Percentiles rank a stretch among this genome's conserved stretches.
These are phyloP conservation scores for Tricladium varicosporioides DNA, from an alignment of 2,329 filamentous ascomycete genomes.

Conservation along the genomic window DNA sequence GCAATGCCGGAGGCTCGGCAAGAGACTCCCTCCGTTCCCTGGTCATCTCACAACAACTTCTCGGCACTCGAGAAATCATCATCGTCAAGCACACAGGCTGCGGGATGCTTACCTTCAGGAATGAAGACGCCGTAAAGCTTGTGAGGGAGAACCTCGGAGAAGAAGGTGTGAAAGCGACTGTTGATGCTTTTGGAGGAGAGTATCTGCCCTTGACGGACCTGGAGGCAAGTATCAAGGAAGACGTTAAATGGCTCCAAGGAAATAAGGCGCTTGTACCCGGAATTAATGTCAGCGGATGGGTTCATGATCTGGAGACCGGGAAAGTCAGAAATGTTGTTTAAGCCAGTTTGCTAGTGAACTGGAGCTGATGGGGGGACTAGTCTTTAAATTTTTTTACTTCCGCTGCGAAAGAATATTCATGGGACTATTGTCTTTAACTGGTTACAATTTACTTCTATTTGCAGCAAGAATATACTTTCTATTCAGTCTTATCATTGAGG, in stretches of 20 bases:
- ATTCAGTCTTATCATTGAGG: too few relatives aligned
- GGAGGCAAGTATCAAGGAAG: slow-evolving; percentile 61
- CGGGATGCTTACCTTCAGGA: slow-evolving; percentile 69
- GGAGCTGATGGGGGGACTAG: too few relatives aligned
- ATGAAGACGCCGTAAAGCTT: slow-evolving; percentile 51
- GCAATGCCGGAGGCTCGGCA: slow-evolving; percentile 68
- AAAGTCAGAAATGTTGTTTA: slow-evolving; percentile 47
- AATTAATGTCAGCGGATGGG: slow-evolving; percentile 66
- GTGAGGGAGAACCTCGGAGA: slow-evolving; percentile 57
- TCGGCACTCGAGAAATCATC: slow-evolving; percentile 73
- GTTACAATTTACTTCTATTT: too few relatives aligned
- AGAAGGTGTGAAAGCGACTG: slow-evolving; percentile 41
- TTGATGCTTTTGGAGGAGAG: slow-evolving; percentile 19
- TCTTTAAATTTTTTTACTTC: too few relatives aligned
- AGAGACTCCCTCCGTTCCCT: slow-evolving; percentile 71
- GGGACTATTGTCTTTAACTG: too few relatives aligned
- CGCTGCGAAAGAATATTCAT: too few relatives aligned
- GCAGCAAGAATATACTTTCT: too few relatives aligned
- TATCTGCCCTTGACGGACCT: slow-evolving; percentile 53
- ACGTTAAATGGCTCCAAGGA: slow-evolving; percentile 61
- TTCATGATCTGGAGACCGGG: slow-evolving; percentile 77
- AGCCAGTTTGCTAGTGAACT: background rate
- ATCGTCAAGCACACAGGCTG: slow-evolving; percentile 54
- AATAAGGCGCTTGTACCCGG: slow-evolving; percentile 57
- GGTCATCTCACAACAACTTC: slow-evolving; percentile 74